A percentile compares a stretch with the other conserved stretches of the same genome.
phyloP scores from a whole-genome alignment of 2,329 filamentous ascomycete species.

The Rhynchosporium agropyri region DNA sequence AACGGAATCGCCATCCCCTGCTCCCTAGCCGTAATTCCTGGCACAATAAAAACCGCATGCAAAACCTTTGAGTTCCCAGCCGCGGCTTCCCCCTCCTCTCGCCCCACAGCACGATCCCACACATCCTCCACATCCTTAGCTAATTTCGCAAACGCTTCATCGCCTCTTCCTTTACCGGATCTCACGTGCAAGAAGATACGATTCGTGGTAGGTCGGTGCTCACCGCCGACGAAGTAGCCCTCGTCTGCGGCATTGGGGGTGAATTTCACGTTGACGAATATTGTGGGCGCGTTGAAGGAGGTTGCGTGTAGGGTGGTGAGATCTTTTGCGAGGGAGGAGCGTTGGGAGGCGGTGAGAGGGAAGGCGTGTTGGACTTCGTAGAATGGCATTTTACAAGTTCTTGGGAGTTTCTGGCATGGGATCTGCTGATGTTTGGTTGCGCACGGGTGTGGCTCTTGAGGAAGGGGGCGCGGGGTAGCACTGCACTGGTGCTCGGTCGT shows the following conservation, averaged over 20 bases:
- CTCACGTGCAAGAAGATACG: constrained; percentile 25
- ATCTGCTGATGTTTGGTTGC: too few relatives aligned
- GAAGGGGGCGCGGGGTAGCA: not conserved
- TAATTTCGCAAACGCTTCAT: constrained; percentile 22
- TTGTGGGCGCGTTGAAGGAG: constrained; percentile 23
- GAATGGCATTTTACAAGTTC: constrained; percentile 24
- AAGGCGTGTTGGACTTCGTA: constrained; percentile 23
- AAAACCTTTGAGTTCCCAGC: not conserved
- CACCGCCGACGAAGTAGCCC: constrained; percentile 22
- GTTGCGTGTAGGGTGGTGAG: constrained; percentile 25
- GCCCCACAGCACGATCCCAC: constrained; percentile 23
- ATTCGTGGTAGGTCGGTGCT: constrained; percentile 13
- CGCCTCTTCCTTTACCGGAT: constrained; percentile 11
- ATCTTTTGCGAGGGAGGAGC: constrained; percentile 10
- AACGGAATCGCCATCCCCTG: constrained; percentile 20
- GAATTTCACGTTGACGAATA: constrained; percentile 30
- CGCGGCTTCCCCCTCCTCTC: not conserved
- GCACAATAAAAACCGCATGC: constrained; percentile 23
- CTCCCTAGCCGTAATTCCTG: constrained; percentile 26
- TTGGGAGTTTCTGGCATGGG: too few relatives aligned
- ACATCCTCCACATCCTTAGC: constrained; percentile 21
- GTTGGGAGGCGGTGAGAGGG: constrained; percentile 12
- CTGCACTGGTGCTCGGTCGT: not conserved
- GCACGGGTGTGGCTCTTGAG: not conserved
- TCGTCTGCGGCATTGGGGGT: constrained; percentile 1